These are phyloP conservation scores for Salix suchowensis DNA, from an alignment of 345 rosid genomes.

Conservation along the genomic window DNA sequence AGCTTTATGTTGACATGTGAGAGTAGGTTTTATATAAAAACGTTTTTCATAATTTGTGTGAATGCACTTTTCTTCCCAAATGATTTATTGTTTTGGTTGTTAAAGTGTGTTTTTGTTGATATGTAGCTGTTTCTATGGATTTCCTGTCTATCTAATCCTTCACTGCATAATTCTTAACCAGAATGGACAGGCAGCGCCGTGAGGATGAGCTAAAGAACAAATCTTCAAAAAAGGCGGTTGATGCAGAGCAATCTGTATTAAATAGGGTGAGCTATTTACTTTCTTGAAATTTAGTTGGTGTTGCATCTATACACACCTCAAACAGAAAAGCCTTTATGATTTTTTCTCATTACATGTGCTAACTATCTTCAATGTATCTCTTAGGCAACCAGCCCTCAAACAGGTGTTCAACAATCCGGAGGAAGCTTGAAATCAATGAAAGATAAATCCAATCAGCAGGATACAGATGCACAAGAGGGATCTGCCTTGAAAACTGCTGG, in stretches of 20 bases:
- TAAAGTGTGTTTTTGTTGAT: not conserved
- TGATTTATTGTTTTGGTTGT: not conserved
- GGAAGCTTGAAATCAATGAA: constrained; percentile 86
- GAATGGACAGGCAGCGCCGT: constrained; percentile 96
- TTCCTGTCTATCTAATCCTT: constrained; percentile 2
- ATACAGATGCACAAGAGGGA: constrained; percentile 74
- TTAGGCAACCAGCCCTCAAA: constrained; percentile 91
- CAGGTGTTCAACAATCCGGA: constrained; percentile 58
- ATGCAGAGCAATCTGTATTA: constrained; percentile 77
- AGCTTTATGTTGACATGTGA: not conserved
- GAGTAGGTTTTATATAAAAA: not conserved
- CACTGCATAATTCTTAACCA: constrained; percentile 18
- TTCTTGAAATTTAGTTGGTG: not conserved
- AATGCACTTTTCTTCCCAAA: not conserved
- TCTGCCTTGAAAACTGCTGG: constrained; percentile 86
- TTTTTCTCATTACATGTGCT: not conserved
- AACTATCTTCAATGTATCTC: constrained; percentile 10
- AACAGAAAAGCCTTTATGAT: not conserved
- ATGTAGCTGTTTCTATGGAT: not conserved
- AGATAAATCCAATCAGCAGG: constrained; percentile 63
- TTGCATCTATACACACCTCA: not conserved
- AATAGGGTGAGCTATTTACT: constrained; percentile 50
- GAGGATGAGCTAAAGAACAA: constrained; percentile 87
- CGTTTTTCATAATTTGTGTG: not conserved
- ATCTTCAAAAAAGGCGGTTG: constrained; percentile 78